Percentiles rank a stretch among this genome's conserved stretches.
These are phyloP conservation scores for Coffea humblotiana DNA, from an alignment of 305 asterid genomes.

Conservation along the genomic window DNA sequence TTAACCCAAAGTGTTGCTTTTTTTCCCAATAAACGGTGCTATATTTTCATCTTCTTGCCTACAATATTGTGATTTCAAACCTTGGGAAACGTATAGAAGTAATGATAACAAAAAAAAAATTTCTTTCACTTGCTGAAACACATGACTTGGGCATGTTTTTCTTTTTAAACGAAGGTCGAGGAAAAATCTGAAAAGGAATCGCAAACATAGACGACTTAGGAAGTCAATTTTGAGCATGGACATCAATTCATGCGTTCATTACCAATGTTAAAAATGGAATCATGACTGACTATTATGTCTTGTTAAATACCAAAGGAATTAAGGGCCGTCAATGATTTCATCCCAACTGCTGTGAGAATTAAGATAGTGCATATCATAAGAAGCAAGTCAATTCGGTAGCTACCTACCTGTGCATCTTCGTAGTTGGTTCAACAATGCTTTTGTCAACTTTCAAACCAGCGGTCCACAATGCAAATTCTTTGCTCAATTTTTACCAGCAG, in stretches of 20 bases:
- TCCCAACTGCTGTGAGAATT: not conserved
- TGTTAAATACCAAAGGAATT: not conserved
- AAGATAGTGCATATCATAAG: constrained; percentile 16
- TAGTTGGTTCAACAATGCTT: not conserved
- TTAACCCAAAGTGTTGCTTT: not conserved
- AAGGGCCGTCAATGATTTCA: constrained; percentile 12
- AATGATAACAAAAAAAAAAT: too few species aligned
- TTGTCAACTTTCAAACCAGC: constrained; percentile 33
- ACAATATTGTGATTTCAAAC: not conserved
- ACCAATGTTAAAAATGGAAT: not conserved
- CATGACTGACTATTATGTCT: not conserved
- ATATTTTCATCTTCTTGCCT: not conserved
- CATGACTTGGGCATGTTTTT: not conserved
- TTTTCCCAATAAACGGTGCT: not conserved
- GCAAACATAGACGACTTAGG: not conserved
- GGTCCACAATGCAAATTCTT: constrained; percentile 47
- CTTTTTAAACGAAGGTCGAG: not conserved
- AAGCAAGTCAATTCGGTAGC: not conserved
- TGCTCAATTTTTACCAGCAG: constrained; percentile 33
- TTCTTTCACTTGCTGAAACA: not conserved
- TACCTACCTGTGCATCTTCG: not conserved
- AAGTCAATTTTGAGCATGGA: not conserved
- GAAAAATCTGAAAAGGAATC: not conserved
- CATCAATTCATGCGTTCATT: not conserved
- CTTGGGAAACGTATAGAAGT: not conserved